Evolutionary conservation across 2,329 filamentous ascomycete genomes (phyloP).

Genomic region (Sarocladiaceae sp.): DNA sequence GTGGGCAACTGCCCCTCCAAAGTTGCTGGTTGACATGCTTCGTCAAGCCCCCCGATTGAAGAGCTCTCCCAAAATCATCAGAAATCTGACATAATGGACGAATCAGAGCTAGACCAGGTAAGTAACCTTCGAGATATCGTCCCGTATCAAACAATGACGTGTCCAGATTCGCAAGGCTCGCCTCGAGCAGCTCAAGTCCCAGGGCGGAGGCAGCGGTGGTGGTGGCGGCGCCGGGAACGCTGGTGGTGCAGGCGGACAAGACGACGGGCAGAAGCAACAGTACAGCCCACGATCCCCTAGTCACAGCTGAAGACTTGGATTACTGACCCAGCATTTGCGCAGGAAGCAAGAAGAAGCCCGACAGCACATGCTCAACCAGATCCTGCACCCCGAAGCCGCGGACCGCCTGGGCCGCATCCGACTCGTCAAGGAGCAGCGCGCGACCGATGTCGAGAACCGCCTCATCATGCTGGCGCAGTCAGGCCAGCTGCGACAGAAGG

Average conservation of each 20-base stretch:
- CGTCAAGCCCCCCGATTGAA: background rate
- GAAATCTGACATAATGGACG: slow-evolving; percentile 29
- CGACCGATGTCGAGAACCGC: slow-evolving; percentile 83
- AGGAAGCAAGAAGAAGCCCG: slow-evolving; percentile 62
- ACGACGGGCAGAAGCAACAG: slow-evolving; percentile 56
- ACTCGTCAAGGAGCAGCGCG: slow-evolving; percentile 88
- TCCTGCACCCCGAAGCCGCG: slow-evolving; percentile 87
- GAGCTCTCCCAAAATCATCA: slow-evolving; percentile 10
- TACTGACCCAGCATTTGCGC: slow-evolving; percentile 13
- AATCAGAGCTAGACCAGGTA: slow-evolving; percentile 38
- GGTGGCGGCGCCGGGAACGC: slow-evolving; percentile 30
- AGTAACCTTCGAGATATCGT: background rate
- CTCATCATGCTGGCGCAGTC: slow-evolving; percentile 85
- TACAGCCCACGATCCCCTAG: slow-evolving; percentile 14
- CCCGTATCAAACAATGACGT: background rate
- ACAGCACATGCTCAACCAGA: slow-evolving; percentile 75
- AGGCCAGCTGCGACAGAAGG: slow-evolving; percentile 79
- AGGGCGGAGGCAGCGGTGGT: slow-evolving; percentile 46
- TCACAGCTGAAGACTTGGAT: too few relatives aligned
- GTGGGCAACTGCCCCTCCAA: slow-evolving; percentile 17
- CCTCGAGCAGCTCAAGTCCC: slow-evolving; percentile 83
- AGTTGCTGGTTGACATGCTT: too few relatives aligned
- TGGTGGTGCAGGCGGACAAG: slow-evolving; percentile 29
- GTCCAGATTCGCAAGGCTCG: slow-evolving; percentile 81
- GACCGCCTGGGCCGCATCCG: slow-evolving; percentile 92